phyloP scores from a whole-genome alignment of 169 alveolate genomes.

The Miamiensis avidus region DNA sequence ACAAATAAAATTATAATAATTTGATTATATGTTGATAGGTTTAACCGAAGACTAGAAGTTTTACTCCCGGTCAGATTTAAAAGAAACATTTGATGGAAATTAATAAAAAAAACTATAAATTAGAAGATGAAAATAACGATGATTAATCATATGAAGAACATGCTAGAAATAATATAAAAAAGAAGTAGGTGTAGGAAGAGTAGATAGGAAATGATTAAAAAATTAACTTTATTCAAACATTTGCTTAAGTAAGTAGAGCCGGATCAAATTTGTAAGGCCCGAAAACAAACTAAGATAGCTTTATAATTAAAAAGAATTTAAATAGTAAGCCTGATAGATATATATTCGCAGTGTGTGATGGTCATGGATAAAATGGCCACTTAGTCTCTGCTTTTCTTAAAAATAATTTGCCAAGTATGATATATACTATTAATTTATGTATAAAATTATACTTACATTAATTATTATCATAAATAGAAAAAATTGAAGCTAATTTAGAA shows the following conservation, averaged over 20 bases:
- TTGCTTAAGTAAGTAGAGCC: conserved; percentile 25
- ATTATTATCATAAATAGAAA: conserved; percentile 2
- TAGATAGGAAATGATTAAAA: too few relatives aligned
- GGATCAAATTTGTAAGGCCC: conserved; percentile 25
- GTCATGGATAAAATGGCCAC: conserved; percentile 87
- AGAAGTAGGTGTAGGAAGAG: too few relatives aligned
- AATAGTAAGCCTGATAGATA: conserved; percentile 39
- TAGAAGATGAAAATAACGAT: too few relatives aligned
- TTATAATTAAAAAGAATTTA: conserved; percentile 12
- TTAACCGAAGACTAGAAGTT: too few relatives aligned
- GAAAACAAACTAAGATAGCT: conserved; percentile 53
- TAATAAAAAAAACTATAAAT: too few relatives aligned
- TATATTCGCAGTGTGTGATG: conserved; percentile 83
- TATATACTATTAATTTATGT: conserved; percentile 24
- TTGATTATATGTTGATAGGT: too few relatives aligned
- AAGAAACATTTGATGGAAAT: too few relatives aligned
- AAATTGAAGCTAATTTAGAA: conserved; percentile 17
- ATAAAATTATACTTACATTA: background rate
- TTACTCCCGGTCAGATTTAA: too few relatives aligned
- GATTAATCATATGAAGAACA: too few relatives aligned
- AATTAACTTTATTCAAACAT: too few relatives aligned
- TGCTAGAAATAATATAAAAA: too few relatives aligned
- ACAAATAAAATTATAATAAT: too few relatives aligned
- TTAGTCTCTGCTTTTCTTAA: conserved; percentile 68
- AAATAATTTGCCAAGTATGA: conserved; percentile 57